Percentiles rank a stretch among this genome's conserved stretches.
Evolutionary conservation across 2,329 filamentous ascomycete species (phyloP).

Genomic region (Macroventuria anomochaeta): DNA sequence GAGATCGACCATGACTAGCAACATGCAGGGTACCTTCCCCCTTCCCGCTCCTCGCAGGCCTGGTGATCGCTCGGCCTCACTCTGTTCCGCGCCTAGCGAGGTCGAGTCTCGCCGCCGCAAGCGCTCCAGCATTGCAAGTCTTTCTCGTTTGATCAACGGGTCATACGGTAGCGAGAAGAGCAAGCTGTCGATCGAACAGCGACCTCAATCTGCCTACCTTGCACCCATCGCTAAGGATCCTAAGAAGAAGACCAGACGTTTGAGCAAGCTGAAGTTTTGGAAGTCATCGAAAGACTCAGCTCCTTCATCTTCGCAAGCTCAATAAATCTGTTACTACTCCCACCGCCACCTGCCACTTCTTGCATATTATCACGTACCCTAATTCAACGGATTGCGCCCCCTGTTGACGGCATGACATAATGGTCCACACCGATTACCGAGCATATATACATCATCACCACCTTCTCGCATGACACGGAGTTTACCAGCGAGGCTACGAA

Average conservation of each 20-base stretch:
- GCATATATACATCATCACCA: constrained; percentile 30
- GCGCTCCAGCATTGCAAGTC: constrained; percentile 76
- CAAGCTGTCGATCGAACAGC: constrained; percentile 72
- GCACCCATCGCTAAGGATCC: constrained; percentile 66
- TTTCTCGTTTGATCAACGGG: constrained; percentile 77
- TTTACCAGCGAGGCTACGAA: constrained; percentile 47
- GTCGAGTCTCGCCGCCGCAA: constrained; percentile 66
- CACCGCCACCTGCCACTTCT: constrained; percentile 11
- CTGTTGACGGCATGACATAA: constrained; percentile 47
- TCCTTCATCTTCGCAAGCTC: constrained; percentile 28
- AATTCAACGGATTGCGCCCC: constrained; percentile 30
- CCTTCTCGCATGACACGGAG: constrained; percentile 47
- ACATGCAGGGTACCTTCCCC: constrained; percentile 64
- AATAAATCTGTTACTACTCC: constrained; percentile 17
- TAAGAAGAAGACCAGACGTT: constrained; percentile 70
- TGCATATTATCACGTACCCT: constrained; percentile 24
- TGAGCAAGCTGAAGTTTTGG: constrained; percentile 81
- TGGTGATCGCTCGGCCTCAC: constrained; percentile 50
- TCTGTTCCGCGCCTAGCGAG: constrained; percentile 51
- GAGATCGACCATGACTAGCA: constrained; percentile 75
- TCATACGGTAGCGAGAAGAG: constrained; percentile 71
- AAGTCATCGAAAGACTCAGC: constrained; percentile 55
- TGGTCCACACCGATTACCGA: constrained; percentile 35
- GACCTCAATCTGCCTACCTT: constrained; percentile 57
- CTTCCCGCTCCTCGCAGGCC: constrained; percentile 51